These are phyloP conservation scores for Globisporangium camurandrum DNA, from an alignment of 352 stramenopile genomes.

Conservation along the genomic window DNA sequence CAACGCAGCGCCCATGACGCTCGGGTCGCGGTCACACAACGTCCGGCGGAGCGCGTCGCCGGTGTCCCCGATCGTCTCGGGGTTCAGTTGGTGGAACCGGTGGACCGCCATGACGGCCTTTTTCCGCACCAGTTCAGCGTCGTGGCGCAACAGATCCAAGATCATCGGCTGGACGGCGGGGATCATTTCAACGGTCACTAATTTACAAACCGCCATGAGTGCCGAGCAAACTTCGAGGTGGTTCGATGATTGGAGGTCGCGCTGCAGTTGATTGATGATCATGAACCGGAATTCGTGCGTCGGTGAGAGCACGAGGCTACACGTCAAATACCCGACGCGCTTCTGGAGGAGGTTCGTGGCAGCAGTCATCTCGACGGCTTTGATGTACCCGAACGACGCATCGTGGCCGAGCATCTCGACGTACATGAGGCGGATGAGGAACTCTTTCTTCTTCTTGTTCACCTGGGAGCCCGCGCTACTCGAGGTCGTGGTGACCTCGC, in stretches of 20 bases:
- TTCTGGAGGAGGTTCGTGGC: conserved; percentile 98
- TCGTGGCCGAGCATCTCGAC: conserved; percentile 99
- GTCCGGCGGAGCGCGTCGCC: conserved; percentile 91
- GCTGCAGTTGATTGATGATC: conserved; percentile 99
- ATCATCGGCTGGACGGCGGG: conserved; percentile 94
- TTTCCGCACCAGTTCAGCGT: conserved; percentile 97
- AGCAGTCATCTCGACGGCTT: conserved; percentile 96
- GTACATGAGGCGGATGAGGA: conserved; percentile 99
- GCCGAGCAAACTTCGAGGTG: conserved; percentile 93
- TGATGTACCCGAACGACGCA: conserved; percentile 98
- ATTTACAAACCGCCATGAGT: conserved; percentile 92
- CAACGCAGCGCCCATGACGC: conserved; percentile 96
- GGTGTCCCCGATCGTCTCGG: conserved; percentile 84
- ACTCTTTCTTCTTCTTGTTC: conserved; percentile 98
- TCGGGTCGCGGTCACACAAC: conserved; percentile 97
- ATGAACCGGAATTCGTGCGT: conserved; percentile 99
- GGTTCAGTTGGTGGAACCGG: conserved; percentile 98
- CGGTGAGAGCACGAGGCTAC: conserved; percentile 92
- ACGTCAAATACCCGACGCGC: conserved; percentile 95
- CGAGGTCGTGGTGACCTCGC: conserved; percentile 71
- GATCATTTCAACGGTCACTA: conserved; percentile 99
- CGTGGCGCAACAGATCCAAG: conserved; percentile 92
- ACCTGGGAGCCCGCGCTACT: conserved; percentile 64
- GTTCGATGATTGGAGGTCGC: conserved; percentile 87
- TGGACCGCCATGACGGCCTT: conserved; percentile 98